Conservation (phyloP, 176 grass and related monocot genomes). For the Avena atlantica region DNA sequence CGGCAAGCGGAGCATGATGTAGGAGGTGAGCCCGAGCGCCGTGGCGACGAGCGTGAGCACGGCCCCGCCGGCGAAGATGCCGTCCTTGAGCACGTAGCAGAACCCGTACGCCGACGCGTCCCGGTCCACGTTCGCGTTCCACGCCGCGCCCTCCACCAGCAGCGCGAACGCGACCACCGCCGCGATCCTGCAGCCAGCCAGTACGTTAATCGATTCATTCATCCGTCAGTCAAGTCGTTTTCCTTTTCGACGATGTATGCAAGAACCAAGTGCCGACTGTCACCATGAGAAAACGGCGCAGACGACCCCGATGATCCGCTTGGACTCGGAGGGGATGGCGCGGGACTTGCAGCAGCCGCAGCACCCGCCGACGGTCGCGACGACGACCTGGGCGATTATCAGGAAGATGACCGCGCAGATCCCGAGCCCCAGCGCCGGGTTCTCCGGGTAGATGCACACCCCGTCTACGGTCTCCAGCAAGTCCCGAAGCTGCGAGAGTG, state of each 20-base stretch:
- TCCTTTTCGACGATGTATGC: no score
- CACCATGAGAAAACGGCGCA: constrained; percentile 42
- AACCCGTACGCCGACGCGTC: neutral
- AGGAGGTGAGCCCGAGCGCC: constrained; percentile 41
- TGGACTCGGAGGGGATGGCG: constrained; percentile 19
- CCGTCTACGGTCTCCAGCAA: neutral
- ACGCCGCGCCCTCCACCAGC: constrained; percentile 7
- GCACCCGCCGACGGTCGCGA: constrained; percentile 38
- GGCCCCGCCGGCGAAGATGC: constrained; percentile 36
- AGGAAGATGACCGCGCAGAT: constrained; percentile 50
- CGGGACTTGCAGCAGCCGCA: constrained; percentile 51
- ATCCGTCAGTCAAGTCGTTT: no score
- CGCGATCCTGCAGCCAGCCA: constrained; percentile 29
- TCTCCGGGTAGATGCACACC: constrained; percentile 38
- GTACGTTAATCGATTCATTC: neutral
- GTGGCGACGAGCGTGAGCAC: constrained; percentile 42
- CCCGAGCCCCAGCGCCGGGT: constrained; percentile 28
- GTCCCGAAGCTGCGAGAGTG: constrained; percentile 1
- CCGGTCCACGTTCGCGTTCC: constrained; percentile 25
- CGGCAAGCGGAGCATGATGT: neutral
- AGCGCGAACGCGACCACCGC: constrained; percentile 27
- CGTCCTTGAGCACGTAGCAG: constrained; percentile 28
- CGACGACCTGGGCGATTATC: constrained; percentile 16
- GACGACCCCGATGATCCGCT: constrained; percentile 25
- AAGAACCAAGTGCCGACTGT: neutral